A percentile compares a stretch with the other conserved stretches of the same genome.
Conservation (phyloP, 2,329 filamentous ascomycete species). For the Aspergillus ustus region DNA sequence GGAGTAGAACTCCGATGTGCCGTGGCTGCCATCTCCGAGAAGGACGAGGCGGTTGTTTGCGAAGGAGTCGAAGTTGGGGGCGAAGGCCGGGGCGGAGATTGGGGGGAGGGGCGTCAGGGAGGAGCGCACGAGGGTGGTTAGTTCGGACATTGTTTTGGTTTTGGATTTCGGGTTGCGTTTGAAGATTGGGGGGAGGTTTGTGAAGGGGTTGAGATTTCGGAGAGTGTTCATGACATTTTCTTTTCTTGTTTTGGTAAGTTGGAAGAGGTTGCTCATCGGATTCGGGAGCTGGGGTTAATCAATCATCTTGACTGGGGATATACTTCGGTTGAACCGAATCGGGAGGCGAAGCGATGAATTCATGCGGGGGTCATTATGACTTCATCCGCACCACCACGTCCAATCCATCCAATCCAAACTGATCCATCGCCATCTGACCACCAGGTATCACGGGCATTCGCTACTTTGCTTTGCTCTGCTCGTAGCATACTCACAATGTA, state of each 20-base stretch:
- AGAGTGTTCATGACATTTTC: not conserved
- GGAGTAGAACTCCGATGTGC: constrained; percentile 60
- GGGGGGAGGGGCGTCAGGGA: constrained; percentile 43
- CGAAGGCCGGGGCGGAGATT: constrained; percentile 43
- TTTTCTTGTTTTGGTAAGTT: not conserved
- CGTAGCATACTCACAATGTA: not conserved
- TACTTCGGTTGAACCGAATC: not conserved
- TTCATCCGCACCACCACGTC: not conserved
- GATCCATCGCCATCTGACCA: no score
- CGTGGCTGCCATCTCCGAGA: constrained; percentile 55
- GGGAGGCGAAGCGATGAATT: not conserved
- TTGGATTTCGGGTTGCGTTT: not conserved
- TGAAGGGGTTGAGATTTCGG: not conserved
- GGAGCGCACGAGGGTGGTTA: constrained; percentile 41
- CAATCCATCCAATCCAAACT: not conserved
- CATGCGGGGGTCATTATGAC: constrained; percentile 6
- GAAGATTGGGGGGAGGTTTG: not conserved
- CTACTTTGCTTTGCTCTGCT: no score
- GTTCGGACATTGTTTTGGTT: constrained; percentile 28
- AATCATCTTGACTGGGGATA: no score
- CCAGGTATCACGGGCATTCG: no score
- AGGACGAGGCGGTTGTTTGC: constrained; percentile 48
- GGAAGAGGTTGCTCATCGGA: no score
- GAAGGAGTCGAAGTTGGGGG: constrained; percentile 47
- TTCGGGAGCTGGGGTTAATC: no score